phyloP scores from a whole-genome alignment of 1,284 basidiomycete genomes.

The Taiwanofungus camphoratus region DNA sequence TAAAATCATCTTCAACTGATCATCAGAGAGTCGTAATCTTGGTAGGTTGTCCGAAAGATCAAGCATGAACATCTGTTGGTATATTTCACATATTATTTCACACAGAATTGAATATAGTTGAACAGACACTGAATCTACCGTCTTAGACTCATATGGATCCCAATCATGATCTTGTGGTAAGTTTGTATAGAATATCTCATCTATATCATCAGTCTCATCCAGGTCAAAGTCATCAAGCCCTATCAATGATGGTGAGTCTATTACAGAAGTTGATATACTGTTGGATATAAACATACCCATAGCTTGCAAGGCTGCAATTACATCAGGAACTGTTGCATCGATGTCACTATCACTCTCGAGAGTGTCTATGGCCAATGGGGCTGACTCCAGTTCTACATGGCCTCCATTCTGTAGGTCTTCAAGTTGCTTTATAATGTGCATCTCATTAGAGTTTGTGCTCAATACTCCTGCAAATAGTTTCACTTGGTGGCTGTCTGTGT shows the following conservation, averaged over 20 bases:
- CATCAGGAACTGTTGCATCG: slow-evolving; percentile 1
- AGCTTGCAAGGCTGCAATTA: background rate
- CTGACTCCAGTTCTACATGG: background rate
- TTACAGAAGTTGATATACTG: background rate
- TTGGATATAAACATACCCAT: slow-evolving; percentile 1
- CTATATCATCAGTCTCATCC: background rate
- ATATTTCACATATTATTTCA: too few species aligned
- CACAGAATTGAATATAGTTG: slow-evolving; percentile 2
- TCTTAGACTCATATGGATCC: slow-evolving; percentile 17
- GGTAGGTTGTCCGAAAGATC: slow-evolving; percentile 31
- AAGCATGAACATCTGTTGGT: slow-evolving; percentile 30
- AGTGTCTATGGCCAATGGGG: background rate
- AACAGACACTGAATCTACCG: slow-evolving; percentile 7
- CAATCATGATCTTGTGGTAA: slow-evolving; percentile 5
- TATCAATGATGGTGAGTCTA: background rate
- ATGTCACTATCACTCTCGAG: background rate
- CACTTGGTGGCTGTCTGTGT: background rate
- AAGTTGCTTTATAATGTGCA: background rate
- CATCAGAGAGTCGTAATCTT: slow-evolving; percentile 27
- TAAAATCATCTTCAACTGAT: slow-evolving; percentile 27
- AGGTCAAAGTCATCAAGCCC: background rate
- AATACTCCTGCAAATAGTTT: background rate
- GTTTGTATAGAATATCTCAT: background rate
- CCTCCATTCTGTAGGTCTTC: background rate
- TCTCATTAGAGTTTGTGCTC: background rate